Evolutionary conservation across 1,139 yeast species (phyloP).

Genomic region (Lodderomyces margitis): DNA sequence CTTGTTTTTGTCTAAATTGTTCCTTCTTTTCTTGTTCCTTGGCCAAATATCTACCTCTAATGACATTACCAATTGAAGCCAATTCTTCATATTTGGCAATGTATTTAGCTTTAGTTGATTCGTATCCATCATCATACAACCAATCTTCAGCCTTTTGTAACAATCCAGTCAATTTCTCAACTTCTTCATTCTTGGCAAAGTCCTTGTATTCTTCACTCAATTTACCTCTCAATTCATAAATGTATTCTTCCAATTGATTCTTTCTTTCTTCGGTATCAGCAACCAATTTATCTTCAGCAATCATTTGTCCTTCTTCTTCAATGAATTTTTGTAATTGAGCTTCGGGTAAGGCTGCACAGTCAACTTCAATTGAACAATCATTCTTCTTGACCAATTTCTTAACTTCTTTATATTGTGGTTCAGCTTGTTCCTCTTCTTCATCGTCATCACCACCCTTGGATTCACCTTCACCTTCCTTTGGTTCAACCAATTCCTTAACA

Average conservation of each 20-base stretch:
- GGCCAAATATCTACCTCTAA: conserved; percentile 91
- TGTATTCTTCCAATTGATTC: conserved; percentile 97
- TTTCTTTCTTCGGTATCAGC: conserved; percentile 99
- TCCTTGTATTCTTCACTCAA: conserved; percentile 87
- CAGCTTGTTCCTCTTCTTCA: conserved; percentile 49
- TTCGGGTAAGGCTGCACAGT: conserved; percentile 66
- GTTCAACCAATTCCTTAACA: conserved; percentile 78
- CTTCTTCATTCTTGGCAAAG: conserved; percentile 90
- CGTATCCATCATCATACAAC: conserved; percentile 97
- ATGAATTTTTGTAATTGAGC: conserved; percentile 56
- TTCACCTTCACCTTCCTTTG: conserved; percentile 43
- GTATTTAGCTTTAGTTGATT: conserved; percentile 93
- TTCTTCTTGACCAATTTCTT: conserved; percentile 93
- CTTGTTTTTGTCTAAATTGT: conserved; percentile 82
- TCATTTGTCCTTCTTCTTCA: conserved; percentile 83
- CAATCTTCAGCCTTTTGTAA: conserved; percentile 92
- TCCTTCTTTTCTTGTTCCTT: conserved; percentile 96
- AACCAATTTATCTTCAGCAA: conserved; percentile 89
- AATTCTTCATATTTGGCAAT: conserved; percentile 98
- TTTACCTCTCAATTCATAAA: conserved; percentile 96
- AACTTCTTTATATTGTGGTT: conserved; percentile 86
- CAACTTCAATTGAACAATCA: conserved; percentile 57
- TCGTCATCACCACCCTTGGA: conserved; percentile 52
- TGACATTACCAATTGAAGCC: conserved; percentile 90
- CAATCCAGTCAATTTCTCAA: conserved; percentile 69